Evolutionary conservation across 2,329 filamentous ascomycete species (phyloP), one percentile per base, ranked within the genome.

Genomic region (Colletotrichum falcatum): DNA sequence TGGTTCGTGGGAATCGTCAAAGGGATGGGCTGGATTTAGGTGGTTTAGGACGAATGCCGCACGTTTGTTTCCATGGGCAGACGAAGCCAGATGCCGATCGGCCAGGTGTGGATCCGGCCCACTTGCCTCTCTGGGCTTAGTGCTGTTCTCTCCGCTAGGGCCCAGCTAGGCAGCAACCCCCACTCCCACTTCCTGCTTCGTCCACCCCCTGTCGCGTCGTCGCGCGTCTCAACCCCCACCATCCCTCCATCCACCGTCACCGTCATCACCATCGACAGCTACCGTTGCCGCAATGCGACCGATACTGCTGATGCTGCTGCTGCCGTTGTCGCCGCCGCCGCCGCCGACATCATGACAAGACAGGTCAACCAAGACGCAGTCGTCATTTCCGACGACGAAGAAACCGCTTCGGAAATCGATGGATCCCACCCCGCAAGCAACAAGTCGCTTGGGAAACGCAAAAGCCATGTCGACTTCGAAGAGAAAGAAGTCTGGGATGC

Each of bases 401-500:
- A 70, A 16, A 58, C 67, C 14, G 46, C 39, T 26, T 58, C 58
- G 2, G 67, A 53, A 20, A 2, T 39, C 8, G 68, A 48, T 30
- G 61, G 64, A 4, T 16, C 49, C 16, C 49, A 12, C 4, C 18
- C 37, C 9, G 20, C 37, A 4, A 61, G 28, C 35, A 37, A 49
- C 2, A 75, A 73, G 18, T 53, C 73, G 1, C 55, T 72, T 5
- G 72, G 74, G 5, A 85, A 84, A 74, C 78, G 82, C 28, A 86
- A 84, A 73, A 73, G 77, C 4, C 76, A 79, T 3, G 54, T 74
- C 12, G 77, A 80, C 8, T 74, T 81, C 37, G 79, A 79, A 20
- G 83, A 84, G 66, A 86, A 85, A 74, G 81, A 86, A 1, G 76
- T 81, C n/a, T 88, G 85, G 85, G 87, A 86, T 4, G 89, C 90